These are phyloP conservation scores for Cystobasidium onofrii DNA, from an alignment of 768 basidiomycete species.

Conservation along the genomic window DNA sequence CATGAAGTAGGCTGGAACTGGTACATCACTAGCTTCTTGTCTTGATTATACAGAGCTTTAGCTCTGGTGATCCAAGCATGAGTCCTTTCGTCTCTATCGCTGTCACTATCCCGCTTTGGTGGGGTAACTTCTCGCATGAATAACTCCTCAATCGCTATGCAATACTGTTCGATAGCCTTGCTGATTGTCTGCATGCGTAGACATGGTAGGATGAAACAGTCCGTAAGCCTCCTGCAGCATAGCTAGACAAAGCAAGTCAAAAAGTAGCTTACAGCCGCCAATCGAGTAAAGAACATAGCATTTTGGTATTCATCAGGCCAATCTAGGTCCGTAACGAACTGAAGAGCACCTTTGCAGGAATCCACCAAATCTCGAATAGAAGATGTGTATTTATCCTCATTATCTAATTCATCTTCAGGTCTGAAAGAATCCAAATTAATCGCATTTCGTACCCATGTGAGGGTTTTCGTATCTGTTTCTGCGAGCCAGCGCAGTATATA, in stretches of 20 bases:
- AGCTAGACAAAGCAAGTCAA: background rate
- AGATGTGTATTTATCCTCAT: constrained; percentile 71
- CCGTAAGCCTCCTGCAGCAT: background rate
- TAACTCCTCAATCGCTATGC: constrained; percentile 70
- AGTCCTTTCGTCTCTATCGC: constrained; percentile 59
- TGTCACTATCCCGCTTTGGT: constrained; percentile 59
- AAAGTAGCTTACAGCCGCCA: constrained; percentile 63
- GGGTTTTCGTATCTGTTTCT: constrained; percentile 81
- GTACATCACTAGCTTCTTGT: constrained; percentile 90
- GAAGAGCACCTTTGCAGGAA: constrained; percentile 79
- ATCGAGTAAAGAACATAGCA: constrained; percentile 76
- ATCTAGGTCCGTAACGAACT: constrained; percentile 75
- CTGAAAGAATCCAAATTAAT: constrained; percentile 60
- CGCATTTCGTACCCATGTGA: constrained; percentile 79
- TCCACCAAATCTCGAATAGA: constrained; percentile 95
- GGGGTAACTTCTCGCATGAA: constrained; percentile 97
- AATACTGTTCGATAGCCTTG: constrained; percentile 86
- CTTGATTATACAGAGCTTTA: constrained; percentile 51
- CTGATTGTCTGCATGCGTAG: constrained; percentile 62
- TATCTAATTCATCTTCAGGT: constrained; percentile 46
- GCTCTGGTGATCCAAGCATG: constrained; percentile 51
- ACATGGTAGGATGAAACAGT: background rate
- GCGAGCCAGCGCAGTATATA: constrained; percentile 80
- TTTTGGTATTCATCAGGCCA: constrained; percentile 88
- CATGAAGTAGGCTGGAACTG: constrained; percentile 83